These are phyloP conservation scores for Lomentospora prolificans DNA, from an alignment of 2,329 filamentous ascomycete genomes.

Conservation along the genomic window DNA sequence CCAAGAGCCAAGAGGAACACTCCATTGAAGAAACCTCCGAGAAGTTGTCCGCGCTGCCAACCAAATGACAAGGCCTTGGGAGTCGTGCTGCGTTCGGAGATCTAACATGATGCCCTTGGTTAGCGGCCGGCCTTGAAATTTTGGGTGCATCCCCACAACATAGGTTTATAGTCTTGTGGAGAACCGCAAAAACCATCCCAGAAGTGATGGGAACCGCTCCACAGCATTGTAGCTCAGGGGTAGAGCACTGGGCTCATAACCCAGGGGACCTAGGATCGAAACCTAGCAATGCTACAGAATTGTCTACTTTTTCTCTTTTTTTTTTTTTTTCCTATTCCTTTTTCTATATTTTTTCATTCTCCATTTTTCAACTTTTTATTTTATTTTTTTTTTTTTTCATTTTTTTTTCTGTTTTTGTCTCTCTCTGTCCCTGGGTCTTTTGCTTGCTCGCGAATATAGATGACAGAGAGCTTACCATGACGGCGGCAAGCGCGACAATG, in stretches of 20 bases:
- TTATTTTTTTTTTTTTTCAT: not conserved
- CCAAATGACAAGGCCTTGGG: slow-evolving; percentile 58
- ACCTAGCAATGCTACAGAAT: not conserved
- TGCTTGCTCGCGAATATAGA: too few relatives aligned
- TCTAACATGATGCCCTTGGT: slow-evolving; percentile 31
- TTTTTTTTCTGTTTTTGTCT: too few relatives aligned
- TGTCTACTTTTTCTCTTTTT: not conserved
- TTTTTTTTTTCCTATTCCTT: not conserved
- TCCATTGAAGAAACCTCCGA: slow-evolving; percentile 75
- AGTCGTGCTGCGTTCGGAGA: slow-evolving; percentile 42
- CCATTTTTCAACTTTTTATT: not conserved
- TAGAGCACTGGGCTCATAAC: not conserved
- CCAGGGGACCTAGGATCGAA: not conserved
- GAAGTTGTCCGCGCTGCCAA: slow-evolving; percentile 64
- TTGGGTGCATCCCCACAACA: not conserved
- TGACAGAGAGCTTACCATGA: not conserved
- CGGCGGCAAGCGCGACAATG: slow-evolving; percentile 1
- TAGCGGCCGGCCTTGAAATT: too few relatives aligned
- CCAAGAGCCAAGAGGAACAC: slow-evolving; percentile 63
- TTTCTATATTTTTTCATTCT: not conserved
- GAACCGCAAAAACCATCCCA: too few relatives aligned
- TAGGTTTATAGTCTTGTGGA: not conserved
- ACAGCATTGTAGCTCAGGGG: not conserved
- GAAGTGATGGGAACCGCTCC: too few relatives aligned
- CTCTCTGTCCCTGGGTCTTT: too few relatives aligned